A percentile compares a stretch with the other conserved stretches of the same genome.
These are phyloP conservation scores for Vanderwaltozyma tropicalis DNA, from an alignment of 805 yeast species.

Conservation along the genomic window DNA sequence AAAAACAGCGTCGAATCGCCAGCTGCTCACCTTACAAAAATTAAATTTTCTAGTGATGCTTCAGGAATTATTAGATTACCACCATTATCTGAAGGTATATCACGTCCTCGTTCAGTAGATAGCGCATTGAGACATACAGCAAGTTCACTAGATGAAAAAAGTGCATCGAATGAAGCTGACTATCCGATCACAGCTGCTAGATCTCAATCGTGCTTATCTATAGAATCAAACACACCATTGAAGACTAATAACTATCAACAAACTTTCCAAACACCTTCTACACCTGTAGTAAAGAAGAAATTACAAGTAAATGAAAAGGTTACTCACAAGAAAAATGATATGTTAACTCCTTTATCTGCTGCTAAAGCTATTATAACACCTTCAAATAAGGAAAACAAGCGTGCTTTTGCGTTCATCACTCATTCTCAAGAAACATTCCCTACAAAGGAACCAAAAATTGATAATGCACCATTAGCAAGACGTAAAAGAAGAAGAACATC, in stretches of 20 bases:
- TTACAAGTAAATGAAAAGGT: too few relatives aligned
- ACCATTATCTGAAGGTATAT: constrained; percentile 13
- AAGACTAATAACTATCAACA: background rate
- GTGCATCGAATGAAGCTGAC: too few relatives aligned
- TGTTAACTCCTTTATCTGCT: constrained; percentile 26
- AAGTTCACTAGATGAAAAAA: background rate
- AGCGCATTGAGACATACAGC: constrained; percentile 20
- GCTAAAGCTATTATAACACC: constrained; percentile 26
- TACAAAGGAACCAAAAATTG: constrained; percentile 70
- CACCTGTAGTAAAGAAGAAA: background rate
- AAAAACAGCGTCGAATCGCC: background rate
- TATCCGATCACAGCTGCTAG: too few relatives aligned
- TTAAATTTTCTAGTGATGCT: background rate
- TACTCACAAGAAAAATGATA: constrained; percentile 12
- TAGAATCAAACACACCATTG: constrained; percentile 4
- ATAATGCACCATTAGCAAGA: constrained; percentile 86
- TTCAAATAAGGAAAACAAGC: constrained; percentile 24
- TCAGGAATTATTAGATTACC: constrained; percentile 24
- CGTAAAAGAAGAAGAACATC: constrained; percentile 93
- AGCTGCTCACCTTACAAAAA: background rate
- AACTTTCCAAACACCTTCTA: constrained; percentile 1
- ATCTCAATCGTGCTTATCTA: constrained; percentile 51
- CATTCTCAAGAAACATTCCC: constrained; percentile 89
- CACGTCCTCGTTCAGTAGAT: constrained; percentile 18
- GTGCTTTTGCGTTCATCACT: constrained; percentile 74